These are phyloP conservation scores for Arthroderma sp. DNA, from an alignment of 2,329 filamentous ascomycete genomes.

Conservation along the genomic window DNA sequence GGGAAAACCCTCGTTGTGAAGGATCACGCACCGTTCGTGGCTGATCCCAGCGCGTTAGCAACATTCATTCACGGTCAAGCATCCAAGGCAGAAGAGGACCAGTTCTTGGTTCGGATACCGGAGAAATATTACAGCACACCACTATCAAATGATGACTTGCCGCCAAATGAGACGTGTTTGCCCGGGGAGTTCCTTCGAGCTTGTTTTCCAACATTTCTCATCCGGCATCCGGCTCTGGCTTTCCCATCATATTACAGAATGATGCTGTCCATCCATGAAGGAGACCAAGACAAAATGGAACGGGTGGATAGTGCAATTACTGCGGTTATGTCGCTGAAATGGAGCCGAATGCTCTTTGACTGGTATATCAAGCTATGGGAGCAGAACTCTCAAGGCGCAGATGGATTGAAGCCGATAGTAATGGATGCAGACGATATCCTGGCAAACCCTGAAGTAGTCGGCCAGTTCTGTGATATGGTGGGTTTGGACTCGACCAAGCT, in stretches of 20 bases:
- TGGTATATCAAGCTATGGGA: conserved; percentile 15
- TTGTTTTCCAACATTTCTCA: conserved; percentile 22
- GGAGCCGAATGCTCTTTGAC: conserved; percentile 23
- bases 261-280: not conserved
- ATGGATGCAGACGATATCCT: conserved; percentile 25
- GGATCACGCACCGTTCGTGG: too few species aligned
- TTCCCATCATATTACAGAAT: conserved; percentile 26
- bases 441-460: conserved; percentile 19
- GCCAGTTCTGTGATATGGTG: conserved; percentile 15
- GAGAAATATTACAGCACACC: conserved; percentile 17
- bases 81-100: too few species aligned
- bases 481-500: conserved; percentile 20
- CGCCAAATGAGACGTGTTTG: conserved; percentile 22
- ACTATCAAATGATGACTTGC: too few species aligned
- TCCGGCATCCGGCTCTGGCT: conserved; percentile 27
- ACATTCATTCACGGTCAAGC: too few species aligned
- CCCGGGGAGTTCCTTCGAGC: conserved; percentile 22
- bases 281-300: conserved; percentile 1
- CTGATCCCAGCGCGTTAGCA: too few species aligned
- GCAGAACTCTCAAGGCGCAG: conserved; percentile 7
- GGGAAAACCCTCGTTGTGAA: too few species aligned
- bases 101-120: too few species aligned
- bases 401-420: conserved; percentile 14
- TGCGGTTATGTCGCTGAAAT: conserved; percentile 17
- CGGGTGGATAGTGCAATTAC: conserved; percentile 11